Evolutionary conservation across 768 basidiomycete species (phyloP).

Genomic region (Tulasnella sp.): DNA sequence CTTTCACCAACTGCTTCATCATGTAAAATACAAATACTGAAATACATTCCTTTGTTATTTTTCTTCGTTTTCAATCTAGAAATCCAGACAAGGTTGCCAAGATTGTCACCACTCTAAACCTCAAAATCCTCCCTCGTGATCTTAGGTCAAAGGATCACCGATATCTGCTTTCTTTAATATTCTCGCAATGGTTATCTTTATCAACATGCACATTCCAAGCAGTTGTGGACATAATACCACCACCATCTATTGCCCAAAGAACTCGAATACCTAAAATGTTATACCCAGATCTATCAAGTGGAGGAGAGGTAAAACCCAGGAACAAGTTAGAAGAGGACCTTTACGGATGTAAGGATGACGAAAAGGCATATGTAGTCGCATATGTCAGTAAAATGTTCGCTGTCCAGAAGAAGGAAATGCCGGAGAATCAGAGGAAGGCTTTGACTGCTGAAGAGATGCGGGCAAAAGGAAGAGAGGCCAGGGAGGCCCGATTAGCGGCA

Average conservation of each 20-base stretch:
- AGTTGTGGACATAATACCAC: conserved; percentile 85
- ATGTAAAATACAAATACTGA: not conserved
- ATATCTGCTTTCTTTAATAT: conserved; percentile 70
- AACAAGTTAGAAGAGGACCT: conserved; percentile 76
- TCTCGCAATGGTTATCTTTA: conserved; percentile 91
- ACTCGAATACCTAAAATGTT: conserved; percentile 84
- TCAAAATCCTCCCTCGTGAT: conserved; percentile 80
- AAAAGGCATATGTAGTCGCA: conserved; percentile 53
- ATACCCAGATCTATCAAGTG: conserved; percentile 49
- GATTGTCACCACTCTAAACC: conserved; percentile 66
- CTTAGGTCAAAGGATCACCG: conserved; percentile 83
- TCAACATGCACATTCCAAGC: conserved; percentile 87
- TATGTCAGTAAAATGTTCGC: conserved; percentile 99
- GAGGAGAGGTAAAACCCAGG: conserved; percentile 44
- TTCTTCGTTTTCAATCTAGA: conserved; percentile 32
- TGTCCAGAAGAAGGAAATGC: conserved; percentile 63
- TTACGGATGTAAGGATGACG: conserved; percentile 50
- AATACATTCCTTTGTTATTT: not conserved
- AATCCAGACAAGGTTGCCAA: conserved; percentile 81
- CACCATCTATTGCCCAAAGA: conserved; percentile 69
- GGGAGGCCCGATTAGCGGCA: conserved; percentile 29
- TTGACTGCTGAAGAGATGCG: conserved; percentile 79
- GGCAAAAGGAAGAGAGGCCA: conserved; percentile 42
- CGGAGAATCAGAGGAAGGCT: conserved; percentile 67
- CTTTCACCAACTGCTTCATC: not conserved